Evolutionary conservation across 352 stramenopile species (phyloP).

Genomic region (Phytophthora sansomeana): DNA sequence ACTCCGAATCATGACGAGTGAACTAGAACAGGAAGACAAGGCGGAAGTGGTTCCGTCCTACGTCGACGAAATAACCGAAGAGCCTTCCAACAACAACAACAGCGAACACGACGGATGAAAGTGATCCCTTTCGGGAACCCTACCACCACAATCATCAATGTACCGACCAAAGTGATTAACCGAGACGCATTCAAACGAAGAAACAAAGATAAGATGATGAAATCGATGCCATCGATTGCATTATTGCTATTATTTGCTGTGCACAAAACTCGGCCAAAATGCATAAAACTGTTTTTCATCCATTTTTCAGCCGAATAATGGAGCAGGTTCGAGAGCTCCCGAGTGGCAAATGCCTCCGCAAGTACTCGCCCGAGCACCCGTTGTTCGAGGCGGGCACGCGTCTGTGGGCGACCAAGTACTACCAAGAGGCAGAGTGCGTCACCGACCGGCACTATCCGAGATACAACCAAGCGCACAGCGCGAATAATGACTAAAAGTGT

Average conservation of each 20-base stretch:
- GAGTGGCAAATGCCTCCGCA: slow-evolving; percentile 59
- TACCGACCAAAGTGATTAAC: neutral
- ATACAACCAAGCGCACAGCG: too few relatives aligned
- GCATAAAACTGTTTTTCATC: neutral
- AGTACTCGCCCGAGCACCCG: slow-evolving; percentile 59
- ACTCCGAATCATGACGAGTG: slow-evolving; percentile 17
- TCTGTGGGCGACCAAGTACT: slow-evolving; percentile 55
- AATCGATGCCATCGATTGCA: neutral
- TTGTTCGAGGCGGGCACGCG: slow-evolving; percentile 56
- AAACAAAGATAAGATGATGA: neutral
- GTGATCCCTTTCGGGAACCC: neutral
- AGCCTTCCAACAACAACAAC: neutral
- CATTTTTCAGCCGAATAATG: slow-evolving; percentile 19
- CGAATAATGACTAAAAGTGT: neutral
- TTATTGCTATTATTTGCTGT: neutral
- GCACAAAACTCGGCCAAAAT: neutral
- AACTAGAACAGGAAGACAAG: slow-evolving; percentile 16
- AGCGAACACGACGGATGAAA: neutral
- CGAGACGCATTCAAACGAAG: neutral
- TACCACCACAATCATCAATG: neutral
- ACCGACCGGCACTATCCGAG: neutral
- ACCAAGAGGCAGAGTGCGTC: slow-evolving; percentile 40
- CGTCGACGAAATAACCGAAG: neutral
- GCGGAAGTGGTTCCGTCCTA: neutral
- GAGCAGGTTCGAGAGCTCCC: slow-evolving; percentile 40